phyloP scores from a whole-genome alignment of 108 stramenopile genomes.

The Conticribra weissflogii region DNA sequence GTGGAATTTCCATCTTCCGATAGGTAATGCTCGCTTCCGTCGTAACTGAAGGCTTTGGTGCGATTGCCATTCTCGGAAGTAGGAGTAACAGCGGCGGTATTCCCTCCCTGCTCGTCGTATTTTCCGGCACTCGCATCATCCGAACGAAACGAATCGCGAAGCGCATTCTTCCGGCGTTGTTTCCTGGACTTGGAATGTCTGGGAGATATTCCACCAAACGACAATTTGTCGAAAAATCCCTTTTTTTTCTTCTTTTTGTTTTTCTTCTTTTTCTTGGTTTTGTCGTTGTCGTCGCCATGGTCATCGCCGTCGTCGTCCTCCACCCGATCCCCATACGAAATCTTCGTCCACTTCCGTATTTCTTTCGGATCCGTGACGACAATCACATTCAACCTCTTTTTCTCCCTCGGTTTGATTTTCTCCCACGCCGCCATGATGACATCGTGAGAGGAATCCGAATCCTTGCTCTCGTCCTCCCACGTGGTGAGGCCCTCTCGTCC shows the following conservation, averaged over 20 bases:
- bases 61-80: no score
- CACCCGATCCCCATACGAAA: slow-evolving; percentile 47
- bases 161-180: no score
- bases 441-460: slow-evolving; percentile 40
- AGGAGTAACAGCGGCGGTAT: no score
- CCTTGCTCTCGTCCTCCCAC: slow-evolving; percentile 20
- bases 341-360: slow-evolving; percentile 55
- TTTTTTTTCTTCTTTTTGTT: slow-evolving; percentile 29
- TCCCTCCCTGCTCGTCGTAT: no score
- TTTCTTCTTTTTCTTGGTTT: no score
- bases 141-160: no score
- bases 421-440: slow-evolving; percentile 48
- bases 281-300: no score
- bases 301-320: no score
- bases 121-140: no score
- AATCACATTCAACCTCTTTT: slow-evolving; percentile 54
- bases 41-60: no score
- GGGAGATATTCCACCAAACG: slow-evolving; percentile 10
- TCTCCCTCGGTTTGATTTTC: slow-evolving; percentile 54
- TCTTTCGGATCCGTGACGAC: slow-evolving; percentile 54
- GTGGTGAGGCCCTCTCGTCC: slow-evolving; percentile 28
- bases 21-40: no score
- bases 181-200: not conserved
- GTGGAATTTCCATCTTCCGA: no score
- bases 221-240: slow-evolving; percentile 25